These are phyloP conservation scores for Suillus weaverae DNA, from an alignment of 768 basidiomycete genomes.

Conservation along the genomic window DNA sequence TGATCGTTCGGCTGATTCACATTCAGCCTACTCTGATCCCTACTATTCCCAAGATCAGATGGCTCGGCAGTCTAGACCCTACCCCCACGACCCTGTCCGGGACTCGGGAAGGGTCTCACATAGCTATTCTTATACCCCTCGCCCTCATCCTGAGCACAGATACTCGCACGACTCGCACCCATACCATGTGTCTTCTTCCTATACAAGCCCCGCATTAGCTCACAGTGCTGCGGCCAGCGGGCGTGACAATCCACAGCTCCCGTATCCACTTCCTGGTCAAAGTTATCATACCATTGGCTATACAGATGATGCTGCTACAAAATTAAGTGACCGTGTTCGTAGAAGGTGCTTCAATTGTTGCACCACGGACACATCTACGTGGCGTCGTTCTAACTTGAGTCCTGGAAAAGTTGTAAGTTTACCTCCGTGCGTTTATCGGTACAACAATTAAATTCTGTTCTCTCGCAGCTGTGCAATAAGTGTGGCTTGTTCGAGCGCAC, in stretches of 20 bases:
- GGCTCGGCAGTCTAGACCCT: slow-evolving; percentile 31
- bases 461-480: slow-evolving; percentile 51
- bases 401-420: slow-evolving; percentile 72
- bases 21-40: slow-evolving; percentile 35
- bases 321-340: slow-evolving; percentile 74
- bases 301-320: slow-evolving; percentile 81
- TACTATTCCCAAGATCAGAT: slow-evolving; percentile 40
- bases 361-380: slow-evolving; percentile 82
- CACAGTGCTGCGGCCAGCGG: slow-evolving; percentile 18
- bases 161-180: slow-evolving; percentile 35
- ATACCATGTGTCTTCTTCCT: slow-evolving; percentile 28
- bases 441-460: slow-evolving; percentile 10
- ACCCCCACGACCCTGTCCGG: slow-evolving; percentile 34
- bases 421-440: not conserved
- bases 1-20: slow-evolving; percentile 31
- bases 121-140: slow-evolving; percentile 32
- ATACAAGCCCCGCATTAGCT: slow-evolving; percentile 28
- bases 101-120: slow-evolving; percentile 35
- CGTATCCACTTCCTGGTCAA: slow-evolving; percentile 41
- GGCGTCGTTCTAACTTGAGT: slow-evolving; percentile 73
- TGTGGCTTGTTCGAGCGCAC: slow-evolving; percentile 82
- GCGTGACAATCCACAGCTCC: slow-evolving; percentile 28
- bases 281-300: slow-evolving; percentile 42
- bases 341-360: slow-evolving; percentile 83
- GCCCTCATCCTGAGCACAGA: slow-evolving; percentile 29